A percentile compares a stretch with the other conserved stretches of the same genome.
These are phyloP conservation scores for Saccharomyces pastorianus DNA, from an alignment of 1,139 yeast genomes.

Conservation along the genomic window DNA sequence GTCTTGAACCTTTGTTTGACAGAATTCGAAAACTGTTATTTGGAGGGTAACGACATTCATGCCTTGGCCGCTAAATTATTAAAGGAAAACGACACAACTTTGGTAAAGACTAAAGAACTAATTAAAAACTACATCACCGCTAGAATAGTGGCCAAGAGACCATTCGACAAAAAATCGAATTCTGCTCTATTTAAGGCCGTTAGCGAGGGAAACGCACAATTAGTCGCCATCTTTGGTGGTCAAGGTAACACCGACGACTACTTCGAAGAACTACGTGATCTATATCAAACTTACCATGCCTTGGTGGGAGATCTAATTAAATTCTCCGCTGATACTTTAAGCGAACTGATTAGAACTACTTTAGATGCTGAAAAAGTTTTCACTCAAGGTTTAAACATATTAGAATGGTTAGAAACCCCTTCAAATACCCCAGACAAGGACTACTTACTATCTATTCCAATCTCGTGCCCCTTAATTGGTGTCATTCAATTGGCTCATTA, in stretches of 20 bases:
- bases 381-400: conserved; percentile 86
- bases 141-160: conserved; percentile 41
- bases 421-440: conserved; percentile 86
- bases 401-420: conserved; percentile 78
- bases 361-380: conserved; percentile 78
- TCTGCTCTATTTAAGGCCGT: conserved; percentile 62
- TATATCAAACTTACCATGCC: conserved; percentile 68
- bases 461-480: conserved; percentile 92
- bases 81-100: conserved; percentile 40
- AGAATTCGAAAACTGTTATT: conserved; percentile 78
- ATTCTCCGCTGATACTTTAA: conserved; percentile 61
- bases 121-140: conserved; percentile 65
- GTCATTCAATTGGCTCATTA: conserved; percentile 91
- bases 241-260: conserved; percentile 98
- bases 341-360: conserved; percentile 59
- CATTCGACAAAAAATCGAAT: conserved; percentile 40
- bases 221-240: conserved; percentile 92
- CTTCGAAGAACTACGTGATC: conserved; percentile 89
- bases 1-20: conserved; percentile 60
- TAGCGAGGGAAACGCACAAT: conserved; percentile 45
- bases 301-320: conserved; percentile 64
- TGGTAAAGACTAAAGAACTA: conserved; percentile 60
- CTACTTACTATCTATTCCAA: conserved; percentile 83
- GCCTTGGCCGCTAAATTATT: conserved; percentile 72
- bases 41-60: conserved; percentile 75